Base-by-base conservation (phyloP, 108 stramenopile genomes). In the Skeletonema grethae region DNA sequence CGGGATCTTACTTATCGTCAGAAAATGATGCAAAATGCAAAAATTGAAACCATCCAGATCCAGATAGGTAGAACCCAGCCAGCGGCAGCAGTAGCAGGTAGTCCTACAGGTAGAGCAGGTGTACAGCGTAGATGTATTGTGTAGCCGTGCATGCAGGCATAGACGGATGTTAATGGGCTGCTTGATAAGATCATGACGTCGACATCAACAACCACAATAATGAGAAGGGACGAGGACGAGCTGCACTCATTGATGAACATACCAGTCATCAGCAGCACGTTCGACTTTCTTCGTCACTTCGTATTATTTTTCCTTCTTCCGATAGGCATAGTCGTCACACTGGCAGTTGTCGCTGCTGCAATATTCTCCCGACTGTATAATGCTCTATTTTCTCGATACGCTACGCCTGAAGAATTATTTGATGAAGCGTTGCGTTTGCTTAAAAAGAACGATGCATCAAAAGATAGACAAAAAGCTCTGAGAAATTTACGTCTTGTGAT, bases 251-350 rank as follows among this genome's bases (percentile, higher is more conserved):
- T 43, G 12, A 4, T 43, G 41, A 43, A n/a, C 4, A 43, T 2
- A 20, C 48, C 65, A 1, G 5, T 66, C 31, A 32, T 66, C 32
- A 53, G 46, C 24, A 36, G 61, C 61, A 36, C 66, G 3, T 8
- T 62, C 22, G 67, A 67, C 15, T 75, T 75, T 28, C 61, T 75
- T 41, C 46, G 34, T 15, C 58, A 67, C 66, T 75, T 75, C 38
- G 22, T 36, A 7, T 24, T 65, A 15, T 50, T 67, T 29, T 67
- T 75, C 66, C 60, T 75, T 6, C 61, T 67, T 0, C 74, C 74
- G 15, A 48, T 75, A 32, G 45, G 61, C 31, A 24, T 36, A 30
- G 48, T 67, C 63, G 30, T 75, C 28, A 29, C 39, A 22, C 22
- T 41, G 29, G 67, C 61, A 30, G 31, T 67, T 32, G 13, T 62